Evolutionary conservation across 2,329 filamentous ascomycete genomes (phyloP).

Genomic region (Ascochyta viciae-villosae): DNA sequence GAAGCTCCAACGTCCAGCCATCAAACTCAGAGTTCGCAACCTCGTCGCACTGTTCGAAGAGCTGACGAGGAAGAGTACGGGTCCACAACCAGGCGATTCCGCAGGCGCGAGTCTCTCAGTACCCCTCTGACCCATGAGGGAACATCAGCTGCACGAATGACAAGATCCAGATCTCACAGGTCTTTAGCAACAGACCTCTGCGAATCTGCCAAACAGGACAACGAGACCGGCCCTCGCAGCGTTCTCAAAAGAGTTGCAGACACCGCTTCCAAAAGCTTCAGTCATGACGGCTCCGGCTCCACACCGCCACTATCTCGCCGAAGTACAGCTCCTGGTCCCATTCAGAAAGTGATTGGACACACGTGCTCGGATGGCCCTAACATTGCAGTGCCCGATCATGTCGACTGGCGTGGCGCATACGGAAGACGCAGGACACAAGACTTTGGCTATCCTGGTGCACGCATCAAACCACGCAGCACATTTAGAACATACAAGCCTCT

Average conservation of each 20-base stretch:
- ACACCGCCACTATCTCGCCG: conserved; percentile 14
- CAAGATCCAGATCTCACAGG: not conserved
- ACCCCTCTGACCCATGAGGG: conserved; percentile 8
- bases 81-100: conserved; percentile 1
- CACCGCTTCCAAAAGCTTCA: conserved; percentile 24
- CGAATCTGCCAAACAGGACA: not conserved
- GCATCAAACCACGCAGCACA: conserved; percentile 30
- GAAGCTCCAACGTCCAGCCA: not conserved
- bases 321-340: not conserved
- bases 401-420: conserved; percentile 40
- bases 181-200: not conserved
- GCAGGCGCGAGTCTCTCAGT: conserved; percentile 20
- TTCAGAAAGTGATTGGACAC: not conserved
- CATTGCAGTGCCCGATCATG: conserved; percentile 31
- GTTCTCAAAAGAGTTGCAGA: conserved; percentile 5
- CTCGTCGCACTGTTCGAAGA: conserved; percentile 34
- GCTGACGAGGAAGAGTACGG: conserved; percentile 17
- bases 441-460: conserved; percentile 45
- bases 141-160: not conserved
- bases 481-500: conserved; percentile 21
- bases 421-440: conserved; percentile 42
- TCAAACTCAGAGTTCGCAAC: conserved; percentile 19
- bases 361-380: conserved; percentile 10
- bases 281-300: conserved; percentile 35
- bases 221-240: not conserved